Evolutionary conservation across 2,329 filamentous ascomycete species (phyloP).

Genomic region (Ophiognomonia clavigignenti-juglandacearum): DNA sequence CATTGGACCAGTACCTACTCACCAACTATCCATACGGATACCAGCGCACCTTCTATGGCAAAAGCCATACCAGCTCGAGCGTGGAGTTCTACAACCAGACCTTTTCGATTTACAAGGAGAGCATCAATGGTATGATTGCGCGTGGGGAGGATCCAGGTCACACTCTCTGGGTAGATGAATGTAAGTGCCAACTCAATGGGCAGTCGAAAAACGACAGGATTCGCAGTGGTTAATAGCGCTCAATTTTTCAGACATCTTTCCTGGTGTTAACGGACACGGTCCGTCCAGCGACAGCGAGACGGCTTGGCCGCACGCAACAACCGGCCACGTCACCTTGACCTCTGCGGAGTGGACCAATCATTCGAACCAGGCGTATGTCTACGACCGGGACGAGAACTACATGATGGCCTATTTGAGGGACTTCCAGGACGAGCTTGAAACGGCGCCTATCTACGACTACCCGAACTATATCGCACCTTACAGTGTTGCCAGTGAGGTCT

Average conservation of each 20-base stretch:
- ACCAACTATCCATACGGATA: slow-evolving; percentile 13
- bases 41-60: slow-evolving; percentile 8
- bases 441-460: slow-evolving; percentile 9
- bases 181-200: neutral
- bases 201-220: neutral
- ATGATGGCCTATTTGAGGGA: slow-evolving; percentile 10
- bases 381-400: slow-evolving; percentile 8
- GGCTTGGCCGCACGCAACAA: slow-evolving; percentile 12
- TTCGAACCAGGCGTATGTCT: slow-evolving; percentile 5
- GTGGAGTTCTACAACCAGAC: slow-evolving; percentile 9
- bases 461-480: slow-evolving; percentile 11
- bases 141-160: slow-evolving; percentile 10
- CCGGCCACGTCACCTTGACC: slow-evolving; percentile 9
- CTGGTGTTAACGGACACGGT: slow-evolving; percentile 1
- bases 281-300: slow-evolving; percentile 9
- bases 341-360: slow-evolving; percentile 12
- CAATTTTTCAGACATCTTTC: slow-evolving; percentile 3
- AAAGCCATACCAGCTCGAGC: slow-evolving; percentile 8
- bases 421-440: neutral
- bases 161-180: slow-evolving; percentile 12
- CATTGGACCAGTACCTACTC: slow-evolving; percentile 10
- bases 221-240: neutral
- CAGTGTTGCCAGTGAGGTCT: slow-evolving; percentile 6
- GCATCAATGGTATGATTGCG: slow-evolving; percentile 4
- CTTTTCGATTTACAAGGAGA: slow-evolving; percentile 10